Base-by-base conservation (phyloP, 2,329 filamentous ascomycete species). In the Arthrinium puccinioides region DNA sequence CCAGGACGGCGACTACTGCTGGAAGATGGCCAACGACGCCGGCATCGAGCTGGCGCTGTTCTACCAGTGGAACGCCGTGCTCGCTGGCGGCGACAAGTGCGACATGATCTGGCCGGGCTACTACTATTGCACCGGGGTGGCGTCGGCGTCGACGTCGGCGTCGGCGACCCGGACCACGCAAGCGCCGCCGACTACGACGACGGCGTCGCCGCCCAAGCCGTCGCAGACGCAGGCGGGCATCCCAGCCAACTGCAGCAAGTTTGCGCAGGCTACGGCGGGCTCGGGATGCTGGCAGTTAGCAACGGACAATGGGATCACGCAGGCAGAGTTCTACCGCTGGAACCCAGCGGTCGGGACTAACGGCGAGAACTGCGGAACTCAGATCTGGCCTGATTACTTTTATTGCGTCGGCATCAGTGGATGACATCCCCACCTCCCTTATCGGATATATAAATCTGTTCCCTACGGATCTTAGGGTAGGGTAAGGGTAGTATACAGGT, bases 1-100 rank as follows among this genome's bases (percentile, higher is more conserved):
- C 20, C 20, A 35, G 15, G 20, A 28, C 13, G 47, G 44, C 13
- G 41, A 42, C n/a, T 24, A 16, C 20, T 48, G 47, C 29, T 37
- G 34, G 16, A 37, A 21, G 21, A 40, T 49, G n/a, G 46, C 42
- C 21, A 23, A 29, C 28, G 37, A 35, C 8, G 29, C 40, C 21
- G 47, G 44, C 9, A 47, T 50, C 27, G 37, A 45, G 14, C 13
- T 36, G 3, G 34, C 21, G n/a, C 20, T 48, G 21, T 47, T 49
- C 5, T 27, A 27, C 10, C 5, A 5, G 3, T 27, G 10, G 25
- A 27, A 27, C 25, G 25, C 25, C 25, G 25, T 27, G 25, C 10
- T 27, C 5, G 25, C 25, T 13, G 10, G 25, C 10, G 10, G 25
- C 25, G 25, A 27, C 25, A 14, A 5, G 5, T 27, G 10, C 10